These are phyloP conservation scores for Nelumbo lutea DNA, from an alignment of 164 flowering plant genomes.

Conservation along the genomic window DNA sequence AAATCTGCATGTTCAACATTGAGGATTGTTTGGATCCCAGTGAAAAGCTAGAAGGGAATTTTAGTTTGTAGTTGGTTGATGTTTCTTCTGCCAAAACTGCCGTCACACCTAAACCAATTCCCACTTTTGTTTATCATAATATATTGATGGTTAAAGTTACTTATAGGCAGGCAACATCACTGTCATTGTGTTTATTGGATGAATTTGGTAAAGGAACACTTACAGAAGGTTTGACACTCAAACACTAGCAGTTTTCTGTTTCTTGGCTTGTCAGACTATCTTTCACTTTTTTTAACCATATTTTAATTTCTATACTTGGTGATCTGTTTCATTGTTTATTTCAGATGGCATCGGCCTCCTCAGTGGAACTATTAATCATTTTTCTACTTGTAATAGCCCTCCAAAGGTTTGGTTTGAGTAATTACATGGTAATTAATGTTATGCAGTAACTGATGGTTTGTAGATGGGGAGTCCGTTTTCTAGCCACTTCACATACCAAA, in stretches of 20 bases:
- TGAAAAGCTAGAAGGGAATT: background rate
- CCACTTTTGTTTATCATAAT: background rate
- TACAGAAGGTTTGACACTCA: constrained; percentile 69
- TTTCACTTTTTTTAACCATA: background rate
- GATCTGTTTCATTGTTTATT: constrained; percentile 11
- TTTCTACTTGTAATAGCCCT: constrained; percentile 54
- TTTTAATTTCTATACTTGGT: background rate
- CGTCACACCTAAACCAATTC: background rate
- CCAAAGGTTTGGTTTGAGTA: constrained; percentile 63
- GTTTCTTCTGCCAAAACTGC: background rate
- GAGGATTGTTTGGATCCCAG: background rate
- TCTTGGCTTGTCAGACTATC: background rate
- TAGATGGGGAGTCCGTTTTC: background rate
- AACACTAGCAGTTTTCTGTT: constrained; percentile 1
- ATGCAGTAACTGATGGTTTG: background rate
- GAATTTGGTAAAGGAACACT: constrained; percentile 99
- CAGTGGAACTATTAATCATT: constrained; percentile 78
- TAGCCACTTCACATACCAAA: background rate
- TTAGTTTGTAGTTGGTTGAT: background rate
- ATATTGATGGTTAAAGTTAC: constrained; percentile 6
- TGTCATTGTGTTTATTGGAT: constrained; percentile 84
- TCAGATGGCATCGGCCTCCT: constrained; percentile 98
- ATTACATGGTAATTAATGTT: background rate
- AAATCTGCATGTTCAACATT: background rate
- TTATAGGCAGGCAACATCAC: constrained; percentile 78